These are phyloP conservation scores for Pseudozyma sp. DNA, from an alignment of 1,284 basidiomycete genomes.

Conservation along the genomic window DNA sequence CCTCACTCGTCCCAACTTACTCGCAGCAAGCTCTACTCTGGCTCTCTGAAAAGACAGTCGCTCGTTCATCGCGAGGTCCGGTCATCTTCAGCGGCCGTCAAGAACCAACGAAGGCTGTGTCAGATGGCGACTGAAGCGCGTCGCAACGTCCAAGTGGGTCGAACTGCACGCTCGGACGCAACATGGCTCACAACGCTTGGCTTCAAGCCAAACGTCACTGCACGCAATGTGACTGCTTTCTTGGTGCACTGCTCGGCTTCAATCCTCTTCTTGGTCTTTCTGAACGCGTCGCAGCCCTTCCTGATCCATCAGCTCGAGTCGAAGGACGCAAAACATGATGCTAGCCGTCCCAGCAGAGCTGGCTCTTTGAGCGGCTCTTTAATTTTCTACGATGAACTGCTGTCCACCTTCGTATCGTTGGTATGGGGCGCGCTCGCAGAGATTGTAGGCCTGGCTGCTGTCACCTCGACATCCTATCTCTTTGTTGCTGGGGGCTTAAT, in stretches of 20 bases:
- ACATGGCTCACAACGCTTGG: constrained; percentile 34
- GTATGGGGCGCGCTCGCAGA: constrained; percentile 56
- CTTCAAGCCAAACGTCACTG: constrained; percentile 37
- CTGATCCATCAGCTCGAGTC: constrained; percentile 55
- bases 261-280: constrained; percentile 58
- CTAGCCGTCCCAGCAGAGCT: constrained; percentile 16
- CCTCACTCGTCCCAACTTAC: no score
- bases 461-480: constrained; percentile 45
- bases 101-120: background rate
- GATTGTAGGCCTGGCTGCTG: constrained; percentile 36
- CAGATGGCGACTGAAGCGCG: constrained; percentile 5
- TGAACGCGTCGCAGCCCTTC: constrained; percentile 56
- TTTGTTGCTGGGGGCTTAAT: constrained; percentile 49
- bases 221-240: constrained; percentile 42
- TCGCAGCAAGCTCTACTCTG: no score
- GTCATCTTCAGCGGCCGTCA: no score
- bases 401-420: constrained; percentile 47
- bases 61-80: no score
- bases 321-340: background rate
- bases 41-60: no score
- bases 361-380: constrained; percentile 58
- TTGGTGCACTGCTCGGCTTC: constrained; percentile 51
- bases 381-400: constrained; percentile 57
- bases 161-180: background rate
- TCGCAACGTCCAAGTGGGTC: background rate